phyloP scores from a whole-genome alignment of 106 monocot species.

The Cymbidium sinense region DNA sequence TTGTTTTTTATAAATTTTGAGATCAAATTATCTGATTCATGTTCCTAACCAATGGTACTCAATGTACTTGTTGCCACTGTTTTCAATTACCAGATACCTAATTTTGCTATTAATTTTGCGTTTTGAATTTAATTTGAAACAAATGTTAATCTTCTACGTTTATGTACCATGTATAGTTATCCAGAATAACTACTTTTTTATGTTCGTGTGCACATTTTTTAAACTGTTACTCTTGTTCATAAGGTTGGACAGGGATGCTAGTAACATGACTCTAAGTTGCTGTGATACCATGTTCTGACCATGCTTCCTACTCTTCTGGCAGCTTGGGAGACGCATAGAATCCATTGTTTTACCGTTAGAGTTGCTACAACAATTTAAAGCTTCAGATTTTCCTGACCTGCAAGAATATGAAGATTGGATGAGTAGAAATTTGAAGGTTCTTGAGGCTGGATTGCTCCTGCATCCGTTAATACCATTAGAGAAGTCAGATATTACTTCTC shows the following conservation, averaged over 20 bases:
- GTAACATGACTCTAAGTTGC: background rate
- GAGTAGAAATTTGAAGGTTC: constrained; percentile 66
- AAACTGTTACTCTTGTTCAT: background rate
- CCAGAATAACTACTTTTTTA: background rate
- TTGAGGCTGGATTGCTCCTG: constrained; percentile 73
- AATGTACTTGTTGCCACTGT: background rate
- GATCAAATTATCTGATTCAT: too few relatives aligned
- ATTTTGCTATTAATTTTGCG: background rate
- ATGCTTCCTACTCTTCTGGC: background rate
- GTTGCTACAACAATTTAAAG: constrained; percentile 83
- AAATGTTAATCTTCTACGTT: background rate
- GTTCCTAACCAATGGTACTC: too few relatives aligned
- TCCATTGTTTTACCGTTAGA: constrained; percentile 78
- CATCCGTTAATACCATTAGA: constrained; percentile 59
- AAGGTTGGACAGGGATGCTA: background rate
- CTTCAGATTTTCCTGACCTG: constrained; percentile 77
- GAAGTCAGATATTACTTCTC: constrained; percentile 56
- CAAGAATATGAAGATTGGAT: constrained; percentile 73
- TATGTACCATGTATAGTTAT: background rate
- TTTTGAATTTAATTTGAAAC: background rate
- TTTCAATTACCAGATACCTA: background rate
- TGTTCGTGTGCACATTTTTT: background rate
- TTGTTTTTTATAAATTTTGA: too few relatives aligned
- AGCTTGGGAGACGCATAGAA: constrained; percentile 85
- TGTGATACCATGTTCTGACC: background rate